These are phyloP conservation scores for Cyberlindnera americana DNA, from an alignment of 805 yeast species.

Conservation along the genomic window DNA sequence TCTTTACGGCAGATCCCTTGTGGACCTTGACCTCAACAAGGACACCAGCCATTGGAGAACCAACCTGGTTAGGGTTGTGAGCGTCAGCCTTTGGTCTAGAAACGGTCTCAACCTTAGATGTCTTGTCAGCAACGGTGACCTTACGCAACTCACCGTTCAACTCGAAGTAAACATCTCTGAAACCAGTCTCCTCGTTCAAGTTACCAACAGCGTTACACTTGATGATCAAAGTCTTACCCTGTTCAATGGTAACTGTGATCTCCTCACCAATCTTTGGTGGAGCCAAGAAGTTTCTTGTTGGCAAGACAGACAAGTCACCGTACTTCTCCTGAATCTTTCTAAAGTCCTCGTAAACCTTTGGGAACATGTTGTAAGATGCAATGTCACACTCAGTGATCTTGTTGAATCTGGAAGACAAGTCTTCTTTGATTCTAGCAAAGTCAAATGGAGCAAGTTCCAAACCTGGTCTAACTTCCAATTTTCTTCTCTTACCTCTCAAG, in stretches of 20 bases:
- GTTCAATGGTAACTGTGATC: slow-evolving; percentile 82
- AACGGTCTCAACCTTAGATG: slow-evolving; percentile 78
- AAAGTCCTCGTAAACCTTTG: slow-evolving; percentile 91
- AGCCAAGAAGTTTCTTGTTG: slow-evolving; percentile 86
- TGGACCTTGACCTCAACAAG: slow-evolving; percentile 91
- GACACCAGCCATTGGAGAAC: slow-evolving; percentile 99
- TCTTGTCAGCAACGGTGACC: slow-evolving; percentile 85
- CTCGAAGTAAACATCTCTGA: slow-evolving; percentile 95
- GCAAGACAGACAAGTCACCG: slow-evolving; percentile 92
- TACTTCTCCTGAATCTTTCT: slow-evolving; percentile 68
- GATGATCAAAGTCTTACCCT: slow-evolving; percentile 90
- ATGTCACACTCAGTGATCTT: slow-evolving; percentile 80
- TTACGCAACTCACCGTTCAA: slow-evolving; percentile 98
- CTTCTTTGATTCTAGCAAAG: slow-evolving; percentile 65
- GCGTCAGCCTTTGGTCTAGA: slow-evolving; percentile 89
- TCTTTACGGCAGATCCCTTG: slow-evolving; percentile 83
- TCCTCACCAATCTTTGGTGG: slow-evolving; percentile 88
- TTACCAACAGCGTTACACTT: slow-evolving; percentile 93
- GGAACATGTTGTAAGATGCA: slow-evolving; percentile 97
- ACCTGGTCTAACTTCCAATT: slow-evolving; percentile 89
- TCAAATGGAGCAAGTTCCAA: slow-evolving; percentile 83
- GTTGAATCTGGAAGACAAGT: slow-evolving; percentile 74
- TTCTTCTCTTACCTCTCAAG: slow-evolving; percentile 87
- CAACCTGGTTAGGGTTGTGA: slow-evolving; percentile 85
- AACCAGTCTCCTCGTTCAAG: slow-evolving; percentile 77